Percentiles rank a stretch among this genome's conserved stretches.
Conservation (phyloP, 202 grass and related monocot species). For the Carex arenaria region DNA sequence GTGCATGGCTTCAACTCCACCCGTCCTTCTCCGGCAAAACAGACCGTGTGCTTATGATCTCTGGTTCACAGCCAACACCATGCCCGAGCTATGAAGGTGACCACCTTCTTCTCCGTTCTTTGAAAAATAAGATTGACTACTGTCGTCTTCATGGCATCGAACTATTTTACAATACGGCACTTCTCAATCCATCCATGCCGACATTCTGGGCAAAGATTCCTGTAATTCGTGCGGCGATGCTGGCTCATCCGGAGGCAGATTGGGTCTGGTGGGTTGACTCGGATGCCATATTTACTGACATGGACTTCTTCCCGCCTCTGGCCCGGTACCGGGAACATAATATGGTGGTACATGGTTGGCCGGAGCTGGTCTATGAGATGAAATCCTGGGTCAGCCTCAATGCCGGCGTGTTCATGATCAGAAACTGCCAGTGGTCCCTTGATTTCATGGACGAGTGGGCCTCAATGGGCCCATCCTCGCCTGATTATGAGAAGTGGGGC, state of each 20-base stretch:
- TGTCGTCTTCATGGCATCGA: slow-evolving; percentile 66
- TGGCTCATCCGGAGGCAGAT: slow-evolving; percentile 83
- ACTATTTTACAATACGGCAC: slow-evolving; percentile 67
- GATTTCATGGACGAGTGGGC: slow-evolving; percentile 88
- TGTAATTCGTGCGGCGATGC: slow-evolving; percentile 60
- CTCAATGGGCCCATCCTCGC: slow-evolving; percentile 55
- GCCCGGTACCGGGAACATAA: slow-evolving; percentile 48
- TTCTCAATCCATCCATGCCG: slow-evolving; percentile 59
- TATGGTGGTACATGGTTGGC: slow-evolving; percentile 77
- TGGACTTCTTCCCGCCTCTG: slow-evolving; percentile 73
- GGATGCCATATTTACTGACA: slow-evolving; percentile 93
- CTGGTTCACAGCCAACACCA: slow-evolving; percentile 68
- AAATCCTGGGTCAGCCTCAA: slow-evolving; percentile 81
- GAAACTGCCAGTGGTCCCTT: slow-evolving; percentile 91
- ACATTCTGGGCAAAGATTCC: slow-evolving; percentile 86
- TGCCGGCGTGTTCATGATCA: slow-evolving; percentile 78
- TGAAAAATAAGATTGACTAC: slow-evolving; percentile 92
- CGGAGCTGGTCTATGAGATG: slow-evolving; percentile 39
- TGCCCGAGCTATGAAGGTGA: slow-evolving; percentile 53
- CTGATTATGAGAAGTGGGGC: slow-evolving; percentile 63
- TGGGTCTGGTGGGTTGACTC: slow-evolving; percentile 99
- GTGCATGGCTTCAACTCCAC: slow-evolving; percentile 46
- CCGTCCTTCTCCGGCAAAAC: background rate
- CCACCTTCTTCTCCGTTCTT: slow-evolving; percentile 57
- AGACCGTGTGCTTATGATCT: slow-evolving; percentile 67